Conservation (phyloP, 768 basidiomycete species). For the Punctularia strigosozonata region DNA sequence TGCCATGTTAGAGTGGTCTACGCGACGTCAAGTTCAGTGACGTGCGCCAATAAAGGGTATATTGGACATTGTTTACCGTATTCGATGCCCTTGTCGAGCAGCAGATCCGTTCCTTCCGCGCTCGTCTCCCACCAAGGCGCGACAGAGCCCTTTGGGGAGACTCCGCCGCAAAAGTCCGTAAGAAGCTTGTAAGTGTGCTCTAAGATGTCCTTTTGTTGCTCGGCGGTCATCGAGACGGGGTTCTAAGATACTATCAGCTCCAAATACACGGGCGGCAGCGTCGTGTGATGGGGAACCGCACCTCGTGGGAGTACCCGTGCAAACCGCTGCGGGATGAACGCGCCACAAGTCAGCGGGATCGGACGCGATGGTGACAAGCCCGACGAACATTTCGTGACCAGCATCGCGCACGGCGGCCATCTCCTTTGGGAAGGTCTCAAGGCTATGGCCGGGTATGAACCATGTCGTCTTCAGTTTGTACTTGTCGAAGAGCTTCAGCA, state of each 20-base stretch:
- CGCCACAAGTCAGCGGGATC: background rate
- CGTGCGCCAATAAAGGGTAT: background rate
- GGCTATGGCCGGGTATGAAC: conserved; percentile 70
- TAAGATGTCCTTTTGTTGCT: conserved; percentile 64
- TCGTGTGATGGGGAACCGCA: conserved; percentile 7
- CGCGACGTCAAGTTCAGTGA: conserved; percentile 1
- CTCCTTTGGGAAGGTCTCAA: conserved; percentile 65
- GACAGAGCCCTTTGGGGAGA: conserved; percentile 49
- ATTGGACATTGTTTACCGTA: conserved; percentile 29
- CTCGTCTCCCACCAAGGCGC: conserved; percentile 78
- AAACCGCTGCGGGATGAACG: conserved; percentile 31
- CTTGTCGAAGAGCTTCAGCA: conserved; percentile 63
- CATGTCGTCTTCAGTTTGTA: conserved; percentile 59
- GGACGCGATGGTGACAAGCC: background rate
- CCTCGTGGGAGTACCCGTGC: conserved; percentile 66
- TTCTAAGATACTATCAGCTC: conserved; percentile 26
- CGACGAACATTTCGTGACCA: conserved; percentile 53
- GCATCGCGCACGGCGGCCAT: conserved; percentile 61
- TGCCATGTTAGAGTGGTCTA: conserved; percentile 48
- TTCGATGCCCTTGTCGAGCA: conserved; percentile 63
- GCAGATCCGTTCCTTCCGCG: conserved; percentile 49
- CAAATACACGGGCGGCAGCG: background rate
- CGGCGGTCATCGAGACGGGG: conserved; percentile 41
- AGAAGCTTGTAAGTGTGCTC: conserved; percentile 54
- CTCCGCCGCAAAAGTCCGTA: conserved; percentile 51